Evolutionary conservation across 1,139 yeast genomes (phyloP), one percentile per base, ranked within the genome.

Genomic region (Candida glucosophila): DNA sequence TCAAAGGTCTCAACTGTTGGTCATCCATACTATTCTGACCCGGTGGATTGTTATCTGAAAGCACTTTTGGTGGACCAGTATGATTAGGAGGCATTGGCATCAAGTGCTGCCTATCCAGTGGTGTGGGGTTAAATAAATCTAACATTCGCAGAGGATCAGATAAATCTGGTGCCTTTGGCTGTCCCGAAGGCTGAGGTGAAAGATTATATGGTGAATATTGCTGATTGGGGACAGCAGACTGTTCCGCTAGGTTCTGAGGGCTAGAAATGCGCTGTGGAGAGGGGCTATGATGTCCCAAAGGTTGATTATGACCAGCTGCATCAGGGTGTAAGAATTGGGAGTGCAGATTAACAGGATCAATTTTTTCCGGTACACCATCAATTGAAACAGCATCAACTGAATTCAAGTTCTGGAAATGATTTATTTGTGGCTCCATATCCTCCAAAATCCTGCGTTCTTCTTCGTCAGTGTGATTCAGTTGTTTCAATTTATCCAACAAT

Each of bases 371-470:
- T 1, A 63, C 64, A 3, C 79, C 78, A 32, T 58, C 73, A 9
- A 73, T 58, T 15, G 77, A 68, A 3, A 73, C 81, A 26, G 78
- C 71, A 43, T 78, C 86, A 5, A 76, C 79, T 6, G 71, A 67
- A 31, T 62, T 41, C 29, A 77, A 68, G 40, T 77, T 72, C 31
- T 67, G 73, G 48, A 78, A 78, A 45, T 75, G 79, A 29, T 72
- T 72, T 24, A 77, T 64, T 17, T 78, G 76, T 6, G 76, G 74
- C 36, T 67, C 75, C 77, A 77, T 75, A 34, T 77, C 88, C 31
- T 67, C 65, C 14, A 77, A 52, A 12, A 73, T 77, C 39, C 75
- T 77, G 29, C 58, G 64, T 33, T 73, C 80, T 33, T 71, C 75
- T 20, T 65, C 73, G 27, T 61, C 70, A 15, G 34, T 39, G 33